Conservation (phyloP, 306 rosid species). For the Prunus padus region DNA sequence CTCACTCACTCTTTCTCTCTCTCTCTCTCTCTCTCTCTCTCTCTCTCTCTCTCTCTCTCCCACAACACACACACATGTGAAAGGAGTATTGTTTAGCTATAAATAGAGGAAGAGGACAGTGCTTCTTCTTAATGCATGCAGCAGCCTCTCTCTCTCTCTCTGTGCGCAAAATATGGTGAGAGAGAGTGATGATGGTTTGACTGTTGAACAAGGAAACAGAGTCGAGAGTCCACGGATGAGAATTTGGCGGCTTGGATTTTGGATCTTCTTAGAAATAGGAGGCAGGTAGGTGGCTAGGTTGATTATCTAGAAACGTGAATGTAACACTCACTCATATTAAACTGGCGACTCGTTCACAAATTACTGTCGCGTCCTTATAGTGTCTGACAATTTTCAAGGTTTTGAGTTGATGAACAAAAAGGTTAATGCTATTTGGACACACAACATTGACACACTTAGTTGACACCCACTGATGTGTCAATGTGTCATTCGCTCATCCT, state of each 20-base stretch:
- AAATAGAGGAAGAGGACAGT: not conserved
- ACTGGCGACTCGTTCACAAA: not conserved
- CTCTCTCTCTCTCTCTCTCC: not conserved
- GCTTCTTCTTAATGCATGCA: not conserved
- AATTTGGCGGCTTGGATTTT: constrained; percentile 50
- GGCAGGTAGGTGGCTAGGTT: not conserved
- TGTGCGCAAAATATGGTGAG: constrained; percentile 3
- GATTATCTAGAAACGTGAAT: not conserved
- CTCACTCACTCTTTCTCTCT: too few relatives aligned
- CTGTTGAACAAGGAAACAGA: constrained; percentile 1
- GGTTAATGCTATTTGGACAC: too few relatives aligned
- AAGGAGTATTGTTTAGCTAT: not conserved
- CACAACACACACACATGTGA: not conserved
- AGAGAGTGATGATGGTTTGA: constrained; percentile 20
- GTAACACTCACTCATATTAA: not conserved
- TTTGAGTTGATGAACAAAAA: too few relatives aligned
- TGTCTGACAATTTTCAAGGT: not conserved
- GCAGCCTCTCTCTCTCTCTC: constrained; percentile 1
- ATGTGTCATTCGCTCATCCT: too few relatives aligned
- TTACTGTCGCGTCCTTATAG: not conserved
- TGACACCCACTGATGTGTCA: too few relatives aligned
- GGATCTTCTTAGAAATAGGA: constrained; percentile 41
- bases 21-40: constrained; percentile 1
- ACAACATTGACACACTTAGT: too few relatives aligned
- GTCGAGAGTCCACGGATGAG: constrained; percentile 32